These are phyloP conservation scores for Termitomyces sp. DNA, from an alignment of 768 basidiomycete genomes.

Conservation along the genomic window DNA sequence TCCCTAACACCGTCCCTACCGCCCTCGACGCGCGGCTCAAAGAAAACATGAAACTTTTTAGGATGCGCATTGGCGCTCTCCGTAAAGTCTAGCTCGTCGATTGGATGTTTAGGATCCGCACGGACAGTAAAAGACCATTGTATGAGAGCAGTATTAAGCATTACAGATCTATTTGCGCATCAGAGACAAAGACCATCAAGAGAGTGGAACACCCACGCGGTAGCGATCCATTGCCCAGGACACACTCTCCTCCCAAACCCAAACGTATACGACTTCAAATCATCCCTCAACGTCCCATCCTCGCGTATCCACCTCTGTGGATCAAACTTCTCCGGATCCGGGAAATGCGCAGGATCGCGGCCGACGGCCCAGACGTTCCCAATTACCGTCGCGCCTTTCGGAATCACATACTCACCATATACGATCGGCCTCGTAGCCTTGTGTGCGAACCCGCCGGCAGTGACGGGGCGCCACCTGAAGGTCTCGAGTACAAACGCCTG, in stretches of 20 bases:
- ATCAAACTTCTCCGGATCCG: conserved; percentile 52
- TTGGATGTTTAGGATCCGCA: conserved; percentile 44
- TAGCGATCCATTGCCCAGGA: conserved; percentile 59
- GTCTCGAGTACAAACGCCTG: conserved; percentile 46
- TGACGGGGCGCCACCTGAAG: conserved; percentile 48
- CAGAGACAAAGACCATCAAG: not conserved
- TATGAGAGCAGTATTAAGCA: conserved; percentile 57
- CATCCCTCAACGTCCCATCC: conserved; percentile 41
- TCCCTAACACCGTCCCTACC: conserved; percentile 29
- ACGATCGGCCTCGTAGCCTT: conserved; percentile 58
- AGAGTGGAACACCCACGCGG: conserved; percentile 17
- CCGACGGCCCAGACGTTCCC: conserved; percentile 61
- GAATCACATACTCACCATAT: conserved; percentile 49
- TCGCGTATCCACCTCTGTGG: conserved; percentile 51
- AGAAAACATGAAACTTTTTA: conserved; percentile 50
- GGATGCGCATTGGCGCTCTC: conserved; percentile 64
- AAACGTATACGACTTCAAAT: conserved; percentile 47
- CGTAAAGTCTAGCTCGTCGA: conserved; percentile 57
- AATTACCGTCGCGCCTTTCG: conserved; percentile 50
- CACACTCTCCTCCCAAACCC: conserved; percentile 64
- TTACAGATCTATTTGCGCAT: conserved; percentile 29
- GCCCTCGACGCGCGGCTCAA: conserved; percentile 40
- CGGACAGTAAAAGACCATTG: conserved; percentile 62
- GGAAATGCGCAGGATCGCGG: conserved; percentile 52
- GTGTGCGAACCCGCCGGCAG: conserved; percentile 54